These are phyloP conservation scores for Chionographis japonica DNA, from an alignment of 106 monocot genomes.

Conservation along the genomic window DNA sequence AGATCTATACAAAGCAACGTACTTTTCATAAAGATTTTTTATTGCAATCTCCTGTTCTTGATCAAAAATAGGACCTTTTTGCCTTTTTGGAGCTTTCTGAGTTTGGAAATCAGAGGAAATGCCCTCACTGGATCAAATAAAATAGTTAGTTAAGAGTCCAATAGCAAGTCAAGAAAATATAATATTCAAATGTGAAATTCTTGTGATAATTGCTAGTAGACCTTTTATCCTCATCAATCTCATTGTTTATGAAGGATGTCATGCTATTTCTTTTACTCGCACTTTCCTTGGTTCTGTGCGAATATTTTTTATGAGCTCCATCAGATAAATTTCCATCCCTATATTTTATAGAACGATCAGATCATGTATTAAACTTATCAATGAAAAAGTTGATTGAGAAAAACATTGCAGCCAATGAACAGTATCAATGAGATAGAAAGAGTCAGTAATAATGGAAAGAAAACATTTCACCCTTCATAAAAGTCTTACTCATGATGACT, in stretches of 20 bases:
- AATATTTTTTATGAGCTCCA: constrained; percentile 8
- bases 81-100: constrained; percentile 24
- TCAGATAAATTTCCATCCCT: constrained; percentile 23
- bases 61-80: constrained; percentile 29
- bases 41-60: constrained; percentile 47
- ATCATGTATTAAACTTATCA: no score
- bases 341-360: neutral
- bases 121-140: constrained; percentile 24
- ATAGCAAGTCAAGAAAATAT: constrained; percentile 7
- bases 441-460: no score
- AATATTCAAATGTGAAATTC: neutral
- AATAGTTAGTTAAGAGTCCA: neutral
- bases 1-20: constrained; percentile 12
- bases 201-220: constrained; percentile 10
- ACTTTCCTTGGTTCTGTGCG: constrained; percentile 4
- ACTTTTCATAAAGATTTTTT: constrained; percentile 56
- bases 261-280: constrained; percentile 11
- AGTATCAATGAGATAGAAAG: no score
- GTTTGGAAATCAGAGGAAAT: constrained; percentile 9
- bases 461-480: no score
- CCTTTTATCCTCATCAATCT: constrained; percentile 20
- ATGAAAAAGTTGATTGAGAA: no score
- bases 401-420: no score
- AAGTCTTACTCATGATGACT: constrained; percentile 18
- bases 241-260: constrained; percentile 17